Evolutionary conservation across 371 early-diverging fungal genomes (phyloP), one percentile per base, ranked within the genome.

Genomic region (Apophysomyces elegans): DNA sequence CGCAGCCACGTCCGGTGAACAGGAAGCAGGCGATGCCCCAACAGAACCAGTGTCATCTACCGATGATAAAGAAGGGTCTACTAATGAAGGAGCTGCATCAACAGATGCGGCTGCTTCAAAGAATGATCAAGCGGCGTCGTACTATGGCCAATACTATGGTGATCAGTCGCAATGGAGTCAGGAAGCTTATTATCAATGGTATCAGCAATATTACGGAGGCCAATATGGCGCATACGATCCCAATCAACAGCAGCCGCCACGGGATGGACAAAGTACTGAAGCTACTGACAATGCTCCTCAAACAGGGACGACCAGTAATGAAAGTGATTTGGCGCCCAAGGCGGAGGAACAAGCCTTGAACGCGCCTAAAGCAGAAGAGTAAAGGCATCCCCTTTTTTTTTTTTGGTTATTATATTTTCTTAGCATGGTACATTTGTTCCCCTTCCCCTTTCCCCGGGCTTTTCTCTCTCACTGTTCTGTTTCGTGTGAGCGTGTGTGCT

Each of bases 181-280:
- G 58, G 77, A 78, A 62, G 75, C 76, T 2, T 80, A 80, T 54
- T 67, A 81, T 67, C 78, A 78, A 64, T 78, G 79, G 73, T 81
- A 78, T 61, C 80, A 80, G 58, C 81, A 81, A 63, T 78, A 81
- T 44, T 81, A 84, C 68, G 77, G 77, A 37, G 64, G 63, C 5
- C 64, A 69, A 45, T 61, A 50, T 57, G 61, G 13, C 37, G 26
- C 56, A 37, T 18, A 21, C 16, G 36, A 62, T 32, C 21, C 56
- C 37, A 56, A 65, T 61, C 56, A 71, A 58, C 66, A 63, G 39
- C 54, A 45, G 21, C 54, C 32, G 11, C 21, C 54, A 26, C 54
- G 21, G 21, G 54, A 50, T 2, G 21, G 21, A 5, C 54, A 50
- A 9, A 21, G 54, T 50, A 50, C 18, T 26, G 35, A 50, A 21